Percentiles rank a stretch among this genome's conserved stretches.
phyloP scores from a whole-genome alignment of 495 filamentous ascomycete species.

The Aspergillus sparsus region DNA sequence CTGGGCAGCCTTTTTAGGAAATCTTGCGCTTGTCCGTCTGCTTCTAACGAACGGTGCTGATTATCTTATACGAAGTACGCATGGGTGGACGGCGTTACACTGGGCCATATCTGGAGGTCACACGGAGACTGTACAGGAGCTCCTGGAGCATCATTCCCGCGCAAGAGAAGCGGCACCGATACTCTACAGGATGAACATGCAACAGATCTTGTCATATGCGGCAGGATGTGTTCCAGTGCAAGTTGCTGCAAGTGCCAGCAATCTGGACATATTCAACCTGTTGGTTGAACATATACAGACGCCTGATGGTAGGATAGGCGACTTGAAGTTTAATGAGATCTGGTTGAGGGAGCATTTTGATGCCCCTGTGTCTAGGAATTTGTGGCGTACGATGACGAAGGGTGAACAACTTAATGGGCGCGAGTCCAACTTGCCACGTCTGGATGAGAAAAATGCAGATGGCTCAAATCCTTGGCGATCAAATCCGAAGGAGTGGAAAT shows the following conservation, averaged over 20 bases:
- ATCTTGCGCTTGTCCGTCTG: conserved; percentile 13
- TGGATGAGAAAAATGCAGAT: neutral
- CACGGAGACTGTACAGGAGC: conserved; percentile 6
- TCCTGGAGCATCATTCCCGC: conserved; percentile 14
- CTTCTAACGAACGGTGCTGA: conserved; percentile 20
- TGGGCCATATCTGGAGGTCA: conserved; percentile 17
- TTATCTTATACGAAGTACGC: conserved; percentile 1
- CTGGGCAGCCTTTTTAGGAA: conserved; percentile 27
- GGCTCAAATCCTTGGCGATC: neutral
- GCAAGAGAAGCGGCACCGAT: neutral
- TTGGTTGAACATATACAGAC: conserved; percentile 14
- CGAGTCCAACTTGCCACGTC: neutral
- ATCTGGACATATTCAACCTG: conserved; percentile 7
- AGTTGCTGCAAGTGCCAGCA: conserved; percentile 2
- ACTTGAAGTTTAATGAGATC: conserved; percentile 16
- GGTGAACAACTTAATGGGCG: conserved; percentile 7
- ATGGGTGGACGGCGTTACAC: conserved; percentile 27
- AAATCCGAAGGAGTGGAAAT: conserved; percentile 11
- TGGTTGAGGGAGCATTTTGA: conserved; percentile 7
- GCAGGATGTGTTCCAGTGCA: neutral
- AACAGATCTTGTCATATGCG: neutral
- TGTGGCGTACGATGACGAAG: conserved; percentile 17
- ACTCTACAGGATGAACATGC: conserved; percentile 6
- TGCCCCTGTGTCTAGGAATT: neutral
- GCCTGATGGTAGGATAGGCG: neutral